Evolutionary conservation across 2,329 filamentous ascomycete genomes (phyloP).

Genomic region (Aureobasidium sp.): DNA sequence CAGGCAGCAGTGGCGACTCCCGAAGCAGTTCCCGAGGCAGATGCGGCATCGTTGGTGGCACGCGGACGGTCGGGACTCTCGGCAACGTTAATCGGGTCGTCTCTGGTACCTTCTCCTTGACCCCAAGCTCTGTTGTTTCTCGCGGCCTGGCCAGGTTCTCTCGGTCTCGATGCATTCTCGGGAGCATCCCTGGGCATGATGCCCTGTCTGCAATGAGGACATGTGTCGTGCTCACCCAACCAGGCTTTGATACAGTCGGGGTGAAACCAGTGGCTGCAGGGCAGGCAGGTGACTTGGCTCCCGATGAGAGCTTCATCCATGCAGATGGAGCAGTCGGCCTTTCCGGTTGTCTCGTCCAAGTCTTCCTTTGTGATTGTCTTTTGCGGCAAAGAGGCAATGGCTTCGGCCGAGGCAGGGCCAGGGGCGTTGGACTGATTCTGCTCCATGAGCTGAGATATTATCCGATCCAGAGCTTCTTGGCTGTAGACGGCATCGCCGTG

Average conservation of each 20-base stretch:
- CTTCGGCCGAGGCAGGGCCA: constrained; percentile 66
- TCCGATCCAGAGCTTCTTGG: constrained; percentile 81
- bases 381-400: constrained; percentile 60
- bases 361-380: constrained; percentile 60
- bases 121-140: constrained; percentile 20
- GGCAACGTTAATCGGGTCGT: constrained; percentile 17
- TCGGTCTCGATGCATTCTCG: constrained; percentile 16
- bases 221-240: constrained; percentile 87
- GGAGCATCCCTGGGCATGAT: constrained; percentile 33
- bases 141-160: constrained; percentile 22
- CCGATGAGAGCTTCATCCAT: constrained; percentile 73
- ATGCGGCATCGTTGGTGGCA: neutral
- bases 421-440: constrained; percentile 68
- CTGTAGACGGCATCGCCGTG: constrained; percentile 80
- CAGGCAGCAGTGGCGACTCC: constrained; percentile 18
- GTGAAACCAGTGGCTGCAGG: constrained; percentile 93
- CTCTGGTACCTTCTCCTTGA: constrained; percentile 17
- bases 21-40: constrained; percentile 10
- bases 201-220: constrained; percentile 64
- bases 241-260: constrained; percentile 71
- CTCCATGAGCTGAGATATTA: constrained; percentile 84
- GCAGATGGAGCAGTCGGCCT: constrained; percentile 83
- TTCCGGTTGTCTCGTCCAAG: constrained; percentile 60
- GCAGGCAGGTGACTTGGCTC: constrained; percentile 66
- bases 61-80: constrained; percentile 16